phyloP scores from a whole-genome alignment of 352 stramenopile genomes.

The Blastocystis hominis region DNA sequence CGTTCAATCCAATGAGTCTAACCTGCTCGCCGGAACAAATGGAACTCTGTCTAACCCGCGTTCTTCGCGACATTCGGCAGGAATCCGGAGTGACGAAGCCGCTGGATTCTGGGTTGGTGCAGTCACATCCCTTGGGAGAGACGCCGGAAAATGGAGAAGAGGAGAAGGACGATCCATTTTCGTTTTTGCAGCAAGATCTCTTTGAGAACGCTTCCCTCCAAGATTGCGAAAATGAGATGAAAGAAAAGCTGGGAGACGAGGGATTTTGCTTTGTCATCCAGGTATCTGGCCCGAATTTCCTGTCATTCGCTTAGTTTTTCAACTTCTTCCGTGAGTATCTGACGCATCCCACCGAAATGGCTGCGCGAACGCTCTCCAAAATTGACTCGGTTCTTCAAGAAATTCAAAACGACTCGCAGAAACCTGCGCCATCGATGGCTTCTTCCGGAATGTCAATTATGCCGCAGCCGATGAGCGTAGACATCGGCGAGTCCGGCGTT shows the following conservation, averaged over 20 bases:
- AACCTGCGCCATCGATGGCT: background rate
- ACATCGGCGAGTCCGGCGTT: background rate
- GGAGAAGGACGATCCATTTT: background rate
- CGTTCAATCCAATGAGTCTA: background rate
- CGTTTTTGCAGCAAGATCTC: background rate
- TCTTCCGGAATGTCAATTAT: background rate
- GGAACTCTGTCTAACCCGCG: background rate
- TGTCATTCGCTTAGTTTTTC: constrained; percentile 5
- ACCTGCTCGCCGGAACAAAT: background rate
- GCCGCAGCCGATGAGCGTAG: background rate
- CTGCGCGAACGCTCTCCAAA: background rate
- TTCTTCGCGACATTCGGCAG: background rate
- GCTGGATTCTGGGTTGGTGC: background rate
- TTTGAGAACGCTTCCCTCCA: background rate
- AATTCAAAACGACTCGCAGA: background rate
- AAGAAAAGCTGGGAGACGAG: constrained; percentile 20
- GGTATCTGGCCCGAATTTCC: background rate
- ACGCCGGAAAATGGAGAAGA: background rate
- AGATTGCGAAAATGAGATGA: background rate
- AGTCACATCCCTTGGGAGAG: background rate
- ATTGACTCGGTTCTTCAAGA: constrained; percentile 24
- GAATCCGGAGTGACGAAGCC: background rate
- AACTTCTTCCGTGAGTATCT: constrained; percentile 44
- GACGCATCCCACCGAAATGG: background rate
- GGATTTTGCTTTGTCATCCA: constrained; percentile 44